Percentiles rank a stretch among this genome's conserved stretches.
Conservation (phyloP, 1,284 basidiomycete genomes). For the Sporisorium sorghi region DNA sequence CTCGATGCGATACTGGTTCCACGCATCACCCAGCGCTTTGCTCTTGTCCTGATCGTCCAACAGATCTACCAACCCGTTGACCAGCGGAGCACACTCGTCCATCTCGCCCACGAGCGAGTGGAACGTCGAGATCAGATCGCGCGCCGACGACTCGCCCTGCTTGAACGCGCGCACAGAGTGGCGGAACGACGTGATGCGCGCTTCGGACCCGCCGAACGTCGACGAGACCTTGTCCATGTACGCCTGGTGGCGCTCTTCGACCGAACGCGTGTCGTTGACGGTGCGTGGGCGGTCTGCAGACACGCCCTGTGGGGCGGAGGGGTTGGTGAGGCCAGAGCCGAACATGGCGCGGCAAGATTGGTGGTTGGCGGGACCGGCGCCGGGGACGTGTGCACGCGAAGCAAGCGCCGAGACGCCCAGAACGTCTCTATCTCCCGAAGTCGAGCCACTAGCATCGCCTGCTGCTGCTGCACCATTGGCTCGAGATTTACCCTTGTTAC, state of each 20-base stretch:
- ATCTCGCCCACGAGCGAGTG: constrained; percentile 81
- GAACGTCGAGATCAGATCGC: constrained; percentile 86
- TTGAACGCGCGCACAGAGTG: constrained; percentile 84
- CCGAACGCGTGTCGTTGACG: constrained; percentile 75
- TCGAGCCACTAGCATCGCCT: background rate
- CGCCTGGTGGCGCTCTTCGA: constrained; percentile 74
- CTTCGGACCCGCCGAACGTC: constrained; percentile 76
- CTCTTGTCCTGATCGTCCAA: constrained; percentile 81
- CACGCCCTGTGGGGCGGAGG: constrained; percentile 29
- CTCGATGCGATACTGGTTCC: constrained; percentile 87
- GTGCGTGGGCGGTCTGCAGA: constrained; percentile 21
- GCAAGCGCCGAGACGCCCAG: constrained; percentile 46
- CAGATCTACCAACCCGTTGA: constrained; percentile 76
- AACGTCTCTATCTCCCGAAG: constrained; percentile 30
- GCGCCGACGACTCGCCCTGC: constrained; percentile 80
- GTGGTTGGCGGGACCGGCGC: constrained; percentile 55
- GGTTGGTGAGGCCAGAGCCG: constrained; percentile 42
- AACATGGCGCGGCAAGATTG: constrained; percentile 49
- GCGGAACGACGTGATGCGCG: constrained; percentile 81
- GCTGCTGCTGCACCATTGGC: constrained; percentile 2
- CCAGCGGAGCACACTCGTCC: constrained; percentile 73
- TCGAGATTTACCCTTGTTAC: constrained; percentile 26
- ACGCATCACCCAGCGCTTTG: constrained; percentile 78
- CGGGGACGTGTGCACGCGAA: constrained; percentile 70
- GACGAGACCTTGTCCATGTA: constrained; percentile 79